Evolutionary conservation across 2,329 filamentous ascomycete genomes (phyloP), one percentile per base, ranked within the genome.

Genomic region (Clarireedia monteithiana): DNA sequence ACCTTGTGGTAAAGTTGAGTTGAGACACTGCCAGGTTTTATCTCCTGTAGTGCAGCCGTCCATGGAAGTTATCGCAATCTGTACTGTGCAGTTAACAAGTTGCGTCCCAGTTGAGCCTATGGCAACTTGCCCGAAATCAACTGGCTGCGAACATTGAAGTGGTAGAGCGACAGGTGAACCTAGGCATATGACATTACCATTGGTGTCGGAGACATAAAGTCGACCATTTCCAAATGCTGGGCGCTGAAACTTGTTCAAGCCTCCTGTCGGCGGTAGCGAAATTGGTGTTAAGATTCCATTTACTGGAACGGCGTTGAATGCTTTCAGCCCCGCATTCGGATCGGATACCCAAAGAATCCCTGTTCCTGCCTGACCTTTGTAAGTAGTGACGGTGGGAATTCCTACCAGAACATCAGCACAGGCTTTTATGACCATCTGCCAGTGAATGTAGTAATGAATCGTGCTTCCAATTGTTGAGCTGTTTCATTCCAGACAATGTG

Each of bases 291-390:
- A 55, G 1, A 62, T 60, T 5, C 67, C 69, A 58, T 72, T 68
- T 36, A 67, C 63, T 3, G 72, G 72, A 1, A 74, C 69, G 6
- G 71, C 70, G 49, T 68, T 65, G 57, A 65, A 73, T 2, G 71
- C 71, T 39, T 68, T 63, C 12, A 74, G 58, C 14, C 71, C 71
- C 23, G 59, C 62, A 57, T 71, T 67, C 17, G 68, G 65, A 54
- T 73, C 71, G 4, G 68, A 66, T 45, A 73, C 59, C 71, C 70
- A 74, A 7, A 72, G 62, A 47, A 71, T 67, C 5, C 65, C 71
- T 6, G 68, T 68, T 14, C 70, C 69, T 12, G 65, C 58, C 50
- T 69, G 56, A 4, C 66, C 66, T 34, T 70, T 68, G 23, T 63
- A 63, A 17, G 67, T 68, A 1, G 71, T 74, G 6, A 72, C 65